Conservation (phyloP, 2,329 filamentous ascomycete genomes). For the Colletotrichum cuscutae region DNA sequence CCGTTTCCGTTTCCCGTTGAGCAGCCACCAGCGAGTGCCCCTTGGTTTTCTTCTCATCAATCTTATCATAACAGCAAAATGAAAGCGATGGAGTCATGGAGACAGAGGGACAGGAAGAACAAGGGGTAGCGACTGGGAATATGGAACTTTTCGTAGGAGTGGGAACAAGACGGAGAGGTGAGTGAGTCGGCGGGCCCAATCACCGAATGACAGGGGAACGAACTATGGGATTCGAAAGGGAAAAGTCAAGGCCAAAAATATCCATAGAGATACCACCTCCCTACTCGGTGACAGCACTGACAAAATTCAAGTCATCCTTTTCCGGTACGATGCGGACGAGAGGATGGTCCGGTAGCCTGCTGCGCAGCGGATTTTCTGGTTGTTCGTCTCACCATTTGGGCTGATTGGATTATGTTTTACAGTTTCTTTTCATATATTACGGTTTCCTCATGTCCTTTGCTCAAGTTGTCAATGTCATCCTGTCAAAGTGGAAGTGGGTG, state of each 20-base stretch:
- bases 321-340: not conserved
- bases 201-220: not conserved
- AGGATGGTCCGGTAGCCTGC: not conserved
- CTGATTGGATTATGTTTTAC: constrained; percentile 9
- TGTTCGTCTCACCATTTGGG: not conserved
- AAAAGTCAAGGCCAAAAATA: constrained; percentile 13
- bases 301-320: not conserved
- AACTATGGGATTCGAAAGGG: not conserved
- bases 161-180: constrained; percentile 7
- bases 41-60: constrained; percentile 4
- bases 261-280: constrained; percentile 19
- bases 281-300: not conserved
- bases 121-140: not conserved
- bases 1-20: constrained; percentile 24
- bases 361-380: not conserved
- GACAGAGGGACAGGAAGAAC: constrained; percentile 28
- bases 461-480: not conserved
- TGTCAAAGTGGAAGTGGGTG: constrained; percentile 11
- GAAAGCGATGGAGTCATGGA: constrained; percentile 19
- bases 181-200: not conserved
- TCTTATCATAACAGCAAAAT: not conserved
- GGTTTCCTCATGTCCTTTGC: constrained; percentile 18
- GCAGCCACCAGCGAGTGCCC: not conserved
- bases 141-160: not conserved
- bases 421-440: constrained; percentile 31